Evolutionary conservation across 2,329 filamentous ascomycete species (phyloP), one percentile per base, ranked within the genome.

Genomic region (Helotiales sp.): DNA sequence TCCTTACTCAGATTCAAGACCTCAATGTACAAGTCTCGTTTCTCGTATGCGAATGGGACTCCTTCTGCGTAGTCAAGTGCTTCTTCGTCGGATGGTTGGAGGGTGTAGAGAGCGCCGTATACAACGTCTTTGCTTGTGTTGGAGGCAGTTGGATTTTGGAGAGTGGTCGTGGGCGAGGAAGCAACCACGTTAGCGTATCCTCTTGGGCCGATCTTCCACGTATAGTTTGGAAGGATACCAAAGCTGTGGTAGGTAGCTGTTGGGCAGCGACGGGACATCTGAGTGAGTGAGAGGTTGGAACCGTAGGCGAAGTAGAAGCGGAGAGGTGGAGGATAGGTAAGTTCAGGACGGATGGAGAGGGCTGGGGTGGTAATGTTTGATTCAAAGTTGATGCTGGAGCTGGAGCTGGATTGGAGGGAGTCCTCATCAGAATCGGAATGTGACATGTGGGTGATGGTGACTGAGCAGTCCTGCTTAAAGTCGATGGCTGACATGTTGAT

Each of bases 281-380:
- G 87, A 27, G 77, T 72, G 0, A 79, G 79, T 70, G 85, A 88
- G 57, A 90, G 79, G 71, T 90, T 90, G 69, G 81, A 86, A 61
- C 87, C 88, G 72, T 88, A 90, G 66, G 82, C 88, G 69, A 90
- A 89, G 76, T 89, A 89, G 62, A 84, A 44, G 22, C 40, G 40
- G 40, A 44, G 40, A 5, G 40, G 40, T 10, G 40, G 19, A 25
- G 19, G 10, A 15, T 44, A 44, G 40, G 40, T 44, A 12, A 44
- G 40, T 44, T 44, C 40, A 12, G 40, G 40, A 25, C 40, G 12
- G 22, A 44, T 17, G 36, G 9, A 25, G 22, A 44, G 8, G 22
- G 12, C 10, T 12, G 22, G 10, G 19, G 22, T 9, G 19, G 10
- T 10, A 22, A 15, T 25, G 40, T 9, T n/a, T 44, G 40, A 44